Evolutionary conservation across 192 early-diverging fungal genomes (phyloP), one percentile per base, ranked within the genome.

Genomic region (Linnemannia schmuckeri): DNA sequence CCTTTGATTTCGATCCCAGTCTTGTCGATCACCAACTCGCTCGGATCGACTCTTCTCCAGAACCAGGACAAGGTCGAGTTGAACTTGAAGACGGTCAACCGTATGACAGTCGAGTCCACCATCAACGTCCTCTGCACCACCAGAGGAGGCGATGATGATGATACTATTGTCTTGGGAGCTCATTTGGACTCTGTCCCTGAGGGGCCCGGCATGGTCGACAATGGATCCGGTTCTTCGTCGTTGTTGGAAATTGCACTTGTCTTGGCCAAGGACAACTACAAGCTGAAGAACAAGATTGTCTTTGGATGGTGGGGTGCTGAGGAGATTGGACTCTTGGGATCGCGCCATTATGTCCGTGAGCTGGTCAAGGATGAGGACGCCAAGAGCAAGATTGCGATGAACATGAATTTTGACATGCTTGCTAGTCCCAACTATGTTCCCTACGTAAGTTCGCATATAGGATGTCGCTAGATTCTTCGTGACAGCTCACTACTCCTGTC

Each of bases 241-340:
- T 72, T 93, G 17, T 74, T 95, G 55, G 93, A 94, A 74, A 94
- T 94, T 74, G 87, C 90, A 5, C 87, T 94, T 46, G 89, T 91
- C 0, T 78, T 95, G 63, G 87, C 91, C 8, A 77, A 84, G 40
- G 76, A 85, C 17, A 70, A 80, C 15, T 93, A 88, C 72, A 24
- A 69, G 24, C 85, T 93, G 17, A 88, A 87, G 57, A 93, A 91
- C 88, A 91, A 93, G 40, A 87, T 95, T 63, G 90, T 93, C 22
- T 94, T 95, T 92, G 93, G 92, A 13, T 95, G 92, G 92, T 95
- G 94, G 94, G 89, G 93, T 22, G 94, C 93, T 75, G 94, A 95
- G 78, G 94, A 95, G 68, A 91, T 94, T 73, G 94, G 94, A 70
- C 81, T 94, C 20, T 76, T 94, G 68, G 94, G 94, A 24, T 94